Evolutionary conservation across 2,329 filamentous ascomycete genomes (phyloP).

Genomic region (Hyphodiscus sp.): DNA sequence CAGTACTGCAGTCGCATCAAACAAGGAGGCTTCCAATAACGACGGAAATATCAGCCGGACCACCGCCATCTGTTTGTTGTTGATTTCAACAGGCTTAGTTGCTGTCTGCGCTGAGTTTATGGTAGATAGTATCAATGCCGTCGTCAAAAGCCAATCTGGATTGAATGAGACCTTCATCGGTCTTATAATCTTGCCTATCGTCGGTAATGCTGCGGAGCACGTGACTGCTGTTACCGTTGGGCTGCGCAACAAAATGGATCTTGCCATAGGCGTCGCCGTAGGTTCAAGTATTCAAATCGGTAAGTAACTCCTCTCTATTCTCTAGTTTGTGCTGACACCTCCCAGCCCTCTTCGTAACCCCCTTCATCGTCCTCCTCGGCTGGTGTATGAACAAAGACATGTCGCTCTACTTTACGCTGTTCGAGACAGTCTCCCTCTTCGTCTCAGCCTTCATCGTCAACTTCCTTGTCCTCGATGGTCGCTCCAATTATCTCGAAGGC

Average conservation of each 20-base stretch:
- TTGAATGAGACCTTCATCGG: conserved; percentile 64
- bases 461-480: conserved; percentile 77
- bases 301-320: conserved; percentile 11
- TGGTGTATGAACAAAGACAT: conserved; percentile 64
- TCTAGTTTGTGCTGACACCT: conserved; percentile 1
- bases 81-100: conserved; percentile 59
- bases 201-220: conserved; percentile 68
- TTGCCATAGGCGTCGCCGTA: conserved; percentile 66
- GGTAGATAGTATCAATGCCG: conserved; percentile 59
- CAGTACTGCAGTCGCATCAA: conserved; percentile 22
- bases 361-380: conserved; percentile 63
- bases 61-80: conserved; percentile 53
- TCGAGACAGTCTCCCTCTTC: conserved; percentile 84
- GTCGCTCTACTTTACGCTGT: conserved; percentile 79
- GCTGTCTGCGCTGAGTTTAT: conserved; percentile 66
- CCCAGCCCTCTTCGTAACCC: conserved; percentile 58
- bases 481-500: conserved; percentile 83
- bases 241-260: conserved; percentile 75
- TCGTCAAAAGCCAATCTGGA: conserved; percentile 46
- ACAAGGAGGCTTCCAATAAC: conserved; percentile 19
- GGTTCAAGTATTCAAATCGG: conserved; percentile 67
- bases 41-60: conserved; percentile 46
- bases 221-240: conserved; percentile 66
- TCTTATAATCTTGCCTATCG: conserved; percentile 65
- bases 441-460: conserved; percentile 81